phyloP scores from a whole-genome alignment of 805 yeast species.

The Wickerhamiella azyma region DNA sequence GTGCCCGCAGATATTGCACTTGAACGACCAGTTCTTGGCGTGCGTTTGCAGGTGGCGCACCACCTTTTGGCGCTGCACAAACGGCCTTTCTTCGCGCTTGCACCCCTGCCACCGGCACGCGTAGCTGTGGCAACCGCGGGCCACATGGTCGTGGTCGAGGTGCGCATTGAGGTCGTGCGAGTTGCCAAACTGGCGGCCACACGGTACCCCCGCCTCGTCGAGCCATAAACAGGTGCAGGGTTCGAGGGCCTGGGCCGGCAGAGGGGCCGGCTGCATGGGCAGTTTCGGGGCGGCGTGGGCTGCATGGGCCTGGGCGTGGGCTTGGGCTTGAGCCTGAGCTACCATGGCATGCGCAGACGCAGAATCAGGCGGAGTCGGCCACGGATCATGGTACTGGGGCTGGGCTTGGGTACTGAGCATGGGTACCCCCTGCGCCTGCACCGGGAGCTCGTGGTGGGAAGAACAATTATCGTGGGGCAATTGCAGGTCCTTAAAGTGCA shows the following conservation, averaged over 20 bases:
- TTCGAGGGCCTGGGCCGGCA: constrained; percentile 6
- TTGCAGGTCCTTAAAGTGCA: constrained; percentile 21
- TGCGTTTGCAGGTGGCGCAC: constrained; percentile 80
- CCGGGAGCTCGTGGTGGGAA: background rate
- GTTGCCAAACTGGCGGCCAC: constrained; percentile 37
- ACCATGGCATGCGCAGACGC: too few species aligned
- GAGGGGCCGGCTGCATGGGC: background rate
- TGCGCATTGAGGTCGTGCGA: constrained; percentile 61
- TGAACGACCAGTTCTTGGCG: constrained; percentile 69
- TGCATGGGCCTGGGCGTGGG: too few species aligned
- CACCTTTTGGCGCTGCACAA: constrained; percentile 74
- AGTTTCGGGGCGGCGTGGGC: background rate
- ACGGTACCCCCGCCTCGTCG: constrained; percentile 31
- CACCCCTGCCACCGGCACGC: constrained; percentile 84
- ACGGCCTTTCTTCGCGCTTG: constrained; percentile 43
- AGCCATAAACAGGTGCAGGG: constrained; percentile 22
- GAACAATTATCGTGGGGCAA: constrained; percentile 16
- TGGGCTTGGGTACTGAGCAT: too few species aligned
- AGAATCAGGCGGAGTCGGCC: background rate
- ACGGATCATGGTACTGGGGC: background rate
- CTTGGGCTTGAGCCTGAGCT: too few species aligned
- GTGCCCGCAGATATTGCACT: constrained; percentile 56
- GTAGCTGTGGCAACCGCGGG: constrained; percentile 57
- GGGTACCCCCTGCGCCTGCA: background rate
- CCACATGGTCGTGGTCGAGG: constrained; percentile 52